Percentiles rank a stretch among this genome's conserved stretches.
Conservation (phyloP, 2,329 filamentous ascomycete species). For the Lachnellula arida region DNA sequence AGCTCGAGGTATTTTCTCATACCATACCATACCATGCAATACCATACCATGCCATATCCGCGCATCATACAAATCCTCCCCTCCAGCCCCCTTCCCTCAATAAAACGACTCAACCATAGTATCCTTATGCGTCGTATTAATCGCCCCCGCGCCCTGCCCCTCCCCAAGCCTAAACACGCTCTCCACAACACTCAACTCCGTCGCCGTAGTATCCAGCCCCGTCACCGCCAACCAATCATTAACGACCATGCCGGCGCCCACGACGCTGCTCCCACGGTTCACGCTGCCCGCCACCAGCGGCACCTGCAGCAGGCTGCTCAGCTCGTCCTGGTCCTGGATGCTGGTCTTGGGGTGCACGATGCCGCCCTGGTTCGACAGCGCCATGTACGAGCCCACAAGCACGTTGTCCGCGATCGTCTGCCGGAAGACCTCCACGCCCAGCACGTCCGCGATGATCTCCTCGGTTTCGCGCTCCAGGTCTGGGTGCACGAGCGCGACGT, state of each 20-base stretch:
- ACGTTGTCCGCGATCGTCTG: constrained; percentile 98
- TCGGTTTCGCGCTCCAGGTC: constrained; percentile 97
- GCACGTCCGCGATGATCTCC: constrained; percentile 94
- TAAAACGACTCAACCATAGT: constrained; percentile 99
- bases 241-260: constrained; percentile 95
- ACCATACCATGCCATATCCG: background rate
- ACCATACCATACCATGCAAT: background rate
- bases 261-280: constrained; percentile 87
- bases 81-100: too few relatives aligned
- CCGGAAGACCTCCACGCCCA: constrained; percentile 83
- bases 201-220: constrained; percentile 91
- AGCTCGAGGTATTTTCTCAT: too few relatives aligned
- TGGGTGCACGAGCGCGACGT: constrained; percentile 92
- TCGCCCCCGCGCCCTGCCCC: constrained; percentile 68
- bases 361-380: constrained; percentile 89
- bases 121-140: constrained; percentile 86
- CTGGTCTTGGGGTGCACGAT: constrained; percentile 96
- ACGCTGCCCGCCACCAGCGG: constrained; percentile 91
- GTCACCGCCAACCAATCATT: constrained; percentile 98
- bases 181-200: constrained; percentile 93
- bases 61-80: background rate
- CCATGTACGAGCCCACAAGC: constrained; percentile 94
- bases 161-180: constrained; percentile 93
- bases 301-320: constrained; percentile 88
- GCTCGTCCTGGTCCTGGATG: constrained; percentile 97